Evolutionary conservation across 1,284 basidiomycete species (phyloP).

Genomic region (Pseudozyma sp.): DNA sequence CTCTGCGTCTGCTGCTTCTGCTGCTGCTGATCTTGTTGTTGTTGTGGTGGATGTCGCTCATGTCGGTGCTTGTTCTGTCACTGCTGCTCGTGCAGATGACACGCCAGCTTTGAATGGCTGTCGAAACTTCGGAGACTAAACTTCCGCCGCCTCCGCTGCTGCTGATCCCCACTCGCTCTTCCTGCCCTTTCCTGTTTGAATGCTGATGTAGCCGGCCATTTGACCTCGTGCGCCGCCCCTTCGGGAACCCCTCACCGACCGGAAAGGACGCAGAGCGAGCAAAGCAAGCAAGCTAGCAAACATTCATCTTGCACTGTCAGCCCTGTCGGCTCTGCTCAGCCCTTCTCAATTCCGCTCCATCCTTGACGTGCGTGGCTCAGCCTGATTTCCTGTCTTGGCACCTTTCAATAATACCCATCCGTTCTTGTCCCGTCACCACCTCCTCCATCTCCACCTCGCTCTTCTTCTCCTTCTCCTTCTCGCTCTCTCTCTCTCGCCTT

Average conservation of each 20-base stretch:
- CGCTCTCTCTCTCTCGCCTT: too few species aligned
- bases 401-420: too few species aligned
- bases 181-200: neutral
- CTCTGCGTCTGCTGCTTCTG: slow-evolving; percentile 1
- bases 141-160: neutral
- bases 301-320: too few species aligned
- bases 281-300: too few species aligned
- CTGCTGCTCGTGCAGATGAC: slow-evolving; percentile 6
- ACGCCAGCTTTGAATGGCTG: neutral
- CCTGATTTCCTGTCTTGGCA: neutral
- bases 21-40: neutral
- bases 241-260: slow-evolving; percentile 31
- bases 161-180: neutral
- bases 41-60: neutral
- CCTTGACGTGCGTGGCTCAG: neutral
- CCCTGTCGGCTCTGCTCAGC: neutral
- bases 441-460: too few species aligned
- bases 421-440: too few species aligned
- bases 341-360: neutral
- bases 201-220: slow-evolving; percentile 12
- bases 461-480: too few species aligned
- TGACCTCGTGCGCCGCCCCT: slow-evolving; percentile 17
- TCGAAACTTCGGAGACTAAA: slow-evolving; percentile 5
- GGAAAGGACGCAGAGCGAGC: neutral
- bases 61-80: slow-evolving; percentile 1